These are phyloP conservation scores for Solanum pimpinellifolium DNA, from an alignment of 257 asterid genomes.

Conservation along the genomic window DNA sequence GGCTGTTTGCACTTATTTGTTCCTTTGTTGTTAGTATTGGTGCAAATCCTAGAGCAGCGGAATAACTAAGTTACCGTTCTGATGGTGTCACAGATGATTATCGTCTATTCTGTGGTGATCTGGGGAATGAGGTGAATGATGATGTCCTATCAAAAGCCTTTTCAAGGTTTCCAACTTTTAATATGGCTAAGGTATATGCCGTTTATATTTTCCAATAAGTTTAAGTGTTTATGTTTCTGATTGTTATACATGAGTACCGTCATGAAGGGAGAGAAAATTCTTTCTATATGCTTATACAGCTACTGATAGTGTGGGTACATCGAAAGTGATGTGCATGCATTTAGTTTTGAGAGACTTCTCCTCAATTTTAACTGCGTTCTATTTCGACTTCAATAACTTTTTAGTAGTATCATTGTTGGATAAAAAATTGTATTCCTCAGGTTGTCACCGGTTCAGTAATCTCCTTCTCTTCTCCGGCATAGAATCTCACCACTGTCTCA, in stretches of 20 bases:
- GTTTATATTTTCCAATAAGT: background rate
- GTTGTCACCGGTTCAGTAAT: background rate
- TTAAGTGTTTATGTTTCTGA: background rate
- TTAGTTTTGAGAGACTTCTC: background rate
- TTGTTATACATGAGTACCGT: constrained; percentile 37
- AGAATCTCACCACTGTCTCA: background rate
- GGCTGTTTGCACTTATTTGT: background rate
- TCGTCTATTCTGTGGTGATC: constrained; percentile 93
- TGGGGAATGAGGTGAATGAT: constrained; percentile 98
- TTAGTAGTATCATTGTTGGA: background rate
- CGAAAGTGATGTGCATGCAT: background rate
- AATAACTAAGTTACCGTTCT: background rate
- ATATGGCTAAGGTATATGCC: constrained; percentile 74
- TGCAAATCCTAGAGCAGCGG: background rate
- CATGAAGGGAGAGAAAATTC: background rate
- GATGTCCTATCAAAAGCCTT: constrained; percentile 88
- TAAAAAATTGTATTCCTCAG: background rate
- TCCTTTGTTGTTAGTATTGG: background rate
- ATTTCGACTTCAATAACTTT: background rate
- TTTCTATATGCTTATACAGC: background rate
- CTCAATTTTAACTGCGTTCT: background rate
- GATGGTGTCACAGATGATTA: constrained; percentile 52
- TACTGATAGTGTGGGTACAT: background rate
- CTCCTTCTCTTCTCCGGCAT: background rate
- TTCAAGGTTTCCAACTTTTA: constrained; percentile 75